Percentiles rank a stretch among this genome's conserved stretches.
phyloP scores from a whole-genome alignment of 176 grass and related monocot species.

The Pontederia paniculata region DNA sequence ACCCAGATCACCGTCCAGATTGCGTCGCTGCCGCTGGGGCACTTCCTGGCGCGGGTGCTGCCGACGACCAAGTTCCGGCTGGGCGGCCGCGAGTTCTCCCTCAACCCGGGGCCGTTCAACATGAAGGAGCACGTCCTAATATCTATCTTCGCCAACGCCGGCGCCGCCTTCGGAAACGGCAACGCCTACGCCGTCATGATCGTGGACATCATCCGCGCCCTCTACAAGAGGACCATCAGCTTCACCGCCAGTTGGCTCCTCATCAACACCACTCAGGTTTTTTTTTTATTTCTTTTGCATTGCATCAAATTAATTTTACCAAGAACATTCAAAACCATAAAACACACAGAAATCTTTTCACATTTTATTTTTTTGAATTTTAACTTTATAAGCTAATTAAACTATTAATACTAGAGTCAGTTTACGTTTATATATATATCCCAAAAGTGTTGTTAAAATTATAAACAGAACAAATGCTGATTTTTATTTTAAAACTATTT shows the following conservation, averaged over 20 bases:
- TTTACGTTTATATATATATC: too few relatives aligned
- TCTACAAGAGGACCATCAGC: slow-evolving; percentile 49
- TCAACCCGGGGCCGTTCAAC: slow-evolving; percentile 73
- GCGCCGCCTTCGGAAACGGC: slow-evolving; percentile 50
- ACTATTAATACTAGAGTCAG: too few relatives aligned
- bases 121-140: slow-evolving; percentile 73
- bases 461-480: too few relatives aligned
- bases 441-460: too few relatives aligned
- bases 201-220: slow-evolving; percentile 51
- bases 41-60: slow-evolving; percentile 39
- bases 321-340: too few relatives aligned
- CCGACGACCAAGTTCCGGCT: slow-evolving; percentile 23
- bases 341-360: too few relatives aligned
- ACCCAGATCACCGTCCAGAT: slow-evolving; percentile 65
- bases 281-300: background rate
- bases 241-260: slow-evolving; percentile 42
- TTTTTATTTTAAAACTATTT: too few relatives aligned
- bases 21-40: slow-evolving; percentile 48
- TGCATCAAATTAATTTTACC: too few relatives aligned
- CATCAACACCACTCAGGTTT: slow-evolving; percentile 53
- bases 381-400: too few relatives aligned
- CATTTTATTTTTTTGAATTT: too few relatives aligned
- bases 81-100: slow-evolving; percentile 24
- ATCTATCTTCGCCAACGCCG: slow-evolving; percentile 59
- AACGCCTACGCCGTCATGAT: slow-evolving; percentile 49